phyloP scores from a whole-genome alignment of 495 filamentous ascomycete species.

The Bryoglossum gracile region DNA sequence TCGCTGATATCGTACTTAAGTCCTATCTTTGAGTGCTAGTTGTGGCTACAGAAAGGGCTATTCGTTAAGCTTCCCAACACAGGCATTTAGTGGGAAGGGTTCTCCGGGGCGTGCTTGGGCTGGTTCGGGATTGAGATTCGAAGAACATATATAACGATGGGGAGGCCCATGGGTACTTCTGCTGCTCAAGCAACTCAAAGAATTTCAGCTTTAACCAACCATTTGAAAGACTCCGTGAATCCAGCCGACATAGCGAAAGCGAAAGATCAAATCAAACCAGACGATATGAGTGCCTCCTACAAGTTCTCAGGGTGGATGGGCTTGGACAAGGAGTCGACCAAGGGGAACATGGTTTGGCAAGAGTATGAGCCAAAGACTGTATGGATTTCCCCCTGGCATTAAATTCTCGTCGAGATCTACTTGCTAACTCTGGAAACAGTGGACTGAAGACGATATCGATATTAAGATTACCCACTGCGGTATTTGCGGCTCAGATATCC shows the following conservation, averaged over 20 bases:
- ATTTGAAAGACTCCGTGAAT: slow-evolving; percentile 19
- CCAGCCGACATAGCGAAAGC: slow-evolving; percentile 12
- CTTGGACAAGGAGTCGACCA: slow-evolving; percentile 45
- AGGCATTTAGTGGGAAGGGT: no score
- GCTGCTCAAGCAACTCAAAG: slow-evolving; percentile 15
- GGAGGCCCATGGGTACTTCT: slow-evolving; percentile 11
- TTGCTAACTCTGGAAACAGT: slow-evolving; percentile 27
- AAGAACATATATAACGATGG: slow-evolving; percentile 9
- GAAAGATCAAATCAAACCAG: no score
- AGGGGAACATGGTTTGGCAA: slow-evolving; percentile 66
- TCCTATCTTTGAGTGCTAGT: no score
- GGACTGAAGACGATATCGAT: slow-evolving; percentile 70
- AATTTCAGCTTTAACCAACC: slow-evolving; percentile 18
- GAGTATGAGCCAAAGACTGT: slow-evolving; percentile 64
- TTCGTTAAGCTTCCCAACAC: no score
- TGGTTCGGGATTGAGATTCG: no score
- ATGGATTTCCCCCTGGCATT: not conserved
- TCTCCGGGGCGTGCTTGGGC: no score
- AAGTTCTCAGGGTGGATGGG: slow-evolving; percentile 81
- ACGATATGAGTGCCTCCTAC: slow-evolving; percentile 18
- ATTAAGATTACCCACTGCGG: slow-evolving; percentile 77
- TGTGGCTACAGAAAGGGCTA: no score
- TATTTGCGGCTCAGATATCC: slow-evolving; percentile 73
- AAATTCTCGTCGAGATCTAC: not conserved
- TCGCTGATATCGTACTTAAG: no score